Base-by-base conservation (phyloP, 176 grass and related monocot species). In the Thalia dealbata region DNA sequence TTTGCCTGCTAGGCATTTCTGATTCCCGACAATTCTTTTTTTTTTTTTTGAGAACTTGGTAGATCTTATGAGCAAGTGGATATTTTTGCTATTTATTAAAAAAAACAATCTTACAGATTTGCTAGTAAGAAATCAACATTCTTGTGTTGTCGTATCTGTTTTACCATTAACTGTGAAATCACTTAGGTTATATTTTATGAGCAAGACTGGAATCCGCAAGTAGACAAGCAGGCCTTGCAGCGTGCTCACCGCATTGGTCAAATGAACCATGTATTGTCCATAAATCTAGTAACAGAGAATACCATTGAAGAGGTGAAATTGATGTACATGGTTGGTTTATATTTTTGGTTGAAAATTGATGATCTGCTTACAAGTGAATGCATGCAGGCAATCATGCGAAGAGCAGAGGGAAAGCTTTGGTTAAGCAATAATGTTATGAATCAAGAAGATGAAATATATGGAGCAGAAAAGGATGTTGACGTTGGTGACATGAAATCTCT, bases 201-300 rank as follows among this genome's bases (percentile, higher is more conserved):
- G 63, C 92, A 96, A 90, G 92, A 96, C 74, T 96, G 92, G 92
- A 96, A 96, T 82, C 92, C 92, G 69, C 92, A 92, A 86, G 92
- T 74, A 35, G 89, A 96, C 52, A 96, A 96, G 78, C 92, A 96
- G 80, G 89, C 92, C 22, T 87, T 96, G 79, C 92, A 96, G 77
- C 89, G 92, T 10, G 81, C 89, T 81, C 89, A 96, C 79, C 92
- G 92, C 78, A 96, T 96, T 69, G 92, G 92, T 76, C 92, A 96
- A 84, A 72, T 92, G 58, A 90, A 96, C 83, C 84, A 92, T 81
- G 92, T 96, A 29, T 74, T 96, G 16, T 87, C 92, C 52, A 88
- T 96, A 82, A 96, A 90, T 92, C 78, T 96, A 73, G 87, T 96
- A 21, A 89, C 92, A 45, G 80, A 96, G 11, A 75, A 70, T 71